phyloP scores from a whole-genome alignment of 106 monocot genomes.

The Dendrobium chrysotoxum region DNA sequence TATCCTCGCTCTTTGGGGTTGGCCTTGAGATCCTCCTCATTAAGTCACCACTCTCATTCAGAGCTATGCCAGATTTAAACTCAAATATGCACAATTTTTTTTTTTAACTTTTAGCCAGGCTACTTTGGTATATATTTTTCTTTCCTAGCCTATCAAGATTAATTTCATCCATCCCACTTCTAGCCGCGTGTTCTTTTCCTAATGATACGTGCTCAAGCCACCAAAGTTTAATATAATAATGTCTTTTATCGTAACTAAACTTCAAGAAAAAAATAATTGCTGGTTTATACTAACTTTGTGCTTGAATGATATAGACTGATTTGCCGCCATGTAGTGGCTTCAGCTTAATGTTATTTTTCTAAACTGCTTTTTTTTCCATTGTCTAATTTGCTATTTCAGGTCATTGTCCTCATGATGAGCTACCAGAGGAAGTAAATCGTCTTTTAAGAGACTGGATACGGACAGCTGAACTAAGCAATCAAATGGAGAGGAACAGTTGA shows the following conservation, averaged over 20 bases:
- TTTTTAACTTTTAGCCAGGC: neutral
- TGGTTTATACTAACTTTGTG: neutral
- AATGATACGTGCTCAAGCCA: neutral
- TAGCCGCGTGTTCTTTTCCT: neutral
- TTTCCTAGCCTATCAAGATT: neutral
- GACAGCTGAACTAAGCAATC: conserved; percentile 12
- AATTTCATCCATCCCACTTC: neutral
- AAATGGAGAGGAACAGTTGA: neutral
- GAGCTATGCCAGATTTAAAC: neutral
- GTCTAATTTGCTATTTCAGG: conserved; percentile 30
- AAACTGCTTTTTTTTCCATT: neutral
- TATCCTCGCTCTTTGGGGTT: neutral
- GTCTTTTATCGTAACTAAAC: neutral
- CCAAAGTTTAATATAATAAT: neutral
- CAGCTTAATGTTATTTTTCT: neutral
- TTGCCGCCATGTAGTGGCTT: neutral
- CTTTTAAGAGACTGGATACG: conserved; percentile 51
- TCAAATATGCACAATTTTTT: neutral
- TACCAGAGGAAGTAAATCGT: conserved; percentile 63
- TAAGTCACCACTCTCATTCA: neutral
- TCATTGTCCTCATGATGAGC: conserved; percentile 87
- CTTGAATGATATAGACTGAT: neutral
- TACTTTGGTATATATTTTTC: neutral
- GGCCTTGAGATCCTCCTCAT: neutral
- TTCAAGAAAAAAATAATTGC: neutral